Percentiles rank a stretch among this genome's conserved stretches.
phyloP scores from a whole-genome alignment of 805 yeast genomes.

The Saturnispora diversa region DNA sequence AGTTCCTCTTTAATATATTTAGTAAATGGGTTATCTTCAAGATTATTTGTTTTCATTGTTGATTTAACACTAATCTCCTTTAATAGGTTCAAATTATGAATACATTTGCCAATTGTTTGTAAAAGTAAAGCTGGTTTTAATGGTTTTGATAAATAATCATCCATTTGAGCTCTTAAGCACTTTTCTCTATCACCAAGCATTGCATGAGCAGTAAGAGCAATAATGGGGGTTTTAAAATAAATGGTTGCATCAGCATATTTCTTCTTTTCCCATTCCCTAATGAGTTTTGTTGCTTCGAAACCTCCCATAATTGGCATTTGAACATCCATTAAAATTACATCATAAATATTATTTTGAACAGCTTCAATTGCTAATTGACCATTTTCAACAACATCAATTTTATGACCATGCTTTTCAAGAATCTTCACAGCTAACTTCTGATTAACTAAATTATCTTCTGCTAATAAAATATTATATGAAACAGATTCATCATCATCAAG shows the following conservation, averaged over 20 bases:
- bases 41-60: slow-evolving; percentile 2
- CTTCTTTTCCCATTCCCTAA: slow-evolving; percentile 82
- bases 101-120: slow-evolving; percentile 80
- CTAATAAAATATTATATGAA: slow-evolving; percentile 65
- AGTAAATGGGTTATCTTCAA: slow-evolving; percentile 6
- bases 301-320: slow-evolving; percentile 97
- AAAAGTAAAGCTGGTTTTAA: slow-evolving; percentile 73
- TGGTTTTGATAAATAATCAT: slow-evolving; percentile 83
- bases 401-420: slow-evolving; percentile 77
- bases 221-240: slow-evolving; percentile 68
- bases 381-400: slow-evolving; percentile 77
- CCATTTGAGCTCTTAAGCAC: slow-evolving; percentile 85
- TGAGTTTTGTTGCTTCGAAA: slow-evolving; percentile 80
- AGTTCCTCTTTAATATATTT: slow-evolving; percentile 11
- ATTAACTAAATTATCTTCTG: slow-evolving; percentile 82
- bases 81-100: slow-evolving; percentile 57
- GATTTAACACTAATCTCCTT: slow-evolving; percentile 33
- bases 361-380: slow-evolving; percentile 80
- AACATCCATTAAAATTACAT: slow-evolving; percentile 84
- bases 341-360: slow-evolving; percentile 56
- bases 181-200: slow-evolving; percentile 89
- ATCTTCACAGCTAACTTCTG: slow-evolving; percentile 83
- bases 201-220: slow-evolving; percentile 88
- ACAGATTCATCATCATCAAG: slow-evolving; percentile 71
- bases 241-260: slow-evolving; percentile 63